Base-by-base conservation (phyloP, 2,329 filamentous ascomycete species). In the Trichoderma sp. region DNA sequence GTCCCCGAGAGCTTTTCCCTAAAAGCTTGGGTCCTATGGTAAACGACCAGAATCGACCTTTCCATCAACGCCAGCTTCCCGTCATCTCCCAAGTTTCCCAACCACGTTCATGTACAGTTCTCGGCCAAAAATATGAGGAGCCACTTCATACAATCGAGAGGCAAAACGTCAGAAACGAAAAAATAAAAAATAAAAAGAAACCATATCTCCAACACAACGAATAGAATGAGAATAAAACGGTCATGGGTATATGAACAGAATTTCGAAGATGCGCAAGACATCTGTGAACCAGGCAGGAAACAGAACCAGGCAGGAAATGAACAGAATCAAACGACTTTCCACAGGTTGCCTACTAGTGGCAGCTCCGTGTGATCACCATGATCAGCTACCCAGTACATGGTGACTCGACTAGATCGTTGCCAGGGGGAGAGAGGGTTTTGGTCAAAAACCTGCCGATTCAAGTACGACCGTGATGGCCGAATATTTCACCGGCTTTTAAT, bases 401-500 rank as follows among this genome's bases (percentile, higher is more conserved):
- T 26, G 9, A 6, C 15, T 32, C 21, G 14, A 61, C 9, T 34
- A 68, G 6, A 30, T 12, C 12, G 6, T 18, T n/a, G 39, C 15
- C 1, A 43, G 3, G 39, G 18, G 39, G 15, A 3, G 15, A 36
- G 34, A 43, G 39, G 14, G 39, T 43, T n/a, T 32, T 14, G 21
- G n/a, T 24, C 47, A 53, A 53, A 53, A 32, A 1, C n/a, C 26
- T 60, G 15, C 47, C n/a, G 21, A 43, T 21, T 63, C 26, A 62
- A 43, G 39, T 36, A 18, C 47, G 32, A 66, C 75, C 74, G 53
- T 84, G 84, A 56, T 84, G 83, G 71, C 86, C 86, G 51, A 90
- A 86, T 73, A 90, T 87, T 75, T 90, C 88, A 36, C 88, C 87
- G 11, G 89, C 89, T 73, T 83, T 84, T 2, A 90, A 78, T 12